phyloP scores from a whole-genome alignment of 2,329 filamentous ascomycete genomes.

The Helotiales sp. region DNA sequence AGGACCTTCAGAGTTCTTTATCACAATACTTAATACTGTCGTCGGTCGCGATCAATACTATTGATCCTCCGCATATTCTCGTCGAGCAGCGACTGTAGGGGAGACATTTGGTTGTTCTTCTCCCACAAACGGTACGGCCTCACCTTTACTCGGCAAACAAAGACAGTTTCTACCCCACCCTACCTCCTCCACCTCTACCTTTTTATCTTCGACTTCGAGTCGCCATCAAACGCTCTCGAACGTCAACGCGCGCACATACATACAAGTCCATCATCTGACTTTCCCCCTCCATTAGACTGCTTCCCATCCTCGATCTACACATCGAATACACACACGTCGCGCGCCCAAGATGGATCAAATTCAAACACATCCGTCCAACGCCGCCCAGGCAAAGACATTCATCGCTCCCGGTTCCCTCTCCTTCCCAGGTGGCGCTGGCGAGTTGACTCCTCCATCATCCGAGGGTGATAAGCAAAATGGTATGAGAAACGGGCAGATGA shows the following conservation, averaged over 20 bases:
- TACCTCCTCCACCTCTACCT: conserved; percentile 8
- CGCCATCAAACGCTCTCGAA: conserved; percentile 18
- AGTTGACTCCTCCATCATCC: conserved; percentile 77
- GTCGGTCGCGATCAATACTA: conserved; percentile 25
- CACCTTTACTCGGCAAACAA: conserved; percentile 21
- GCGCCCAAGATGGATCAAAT: conserved; percentile 72
- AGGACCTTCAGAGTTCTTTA: conserved; percentile 5
- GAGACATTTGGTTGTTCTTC: conserved; percentile 99
- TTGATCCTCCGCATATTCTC: conserved; percentile 18
- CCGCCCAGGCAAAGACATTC: conserved; percentile 92
- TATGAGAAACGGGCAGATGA: conserved; percentile 49
- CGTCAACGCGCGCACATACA: conserved; percentile 10
- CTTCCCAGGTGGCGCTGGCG: conserved; percentile 81
- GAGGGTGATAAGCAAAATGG: conserved; percentile 62
- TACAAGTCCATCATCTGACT: conserved; percentile 29
- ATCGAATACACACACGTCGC: conserved; percentile 29
- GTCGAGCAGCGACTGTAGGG: conserved; percentile 60
- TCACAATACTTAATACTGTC: conserved; percentile 21
- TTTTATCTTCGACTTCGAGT: conserved; percentile 16
- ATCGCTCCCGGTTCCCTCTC: conserved; percentile 90
- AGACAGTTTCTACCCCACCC: conserved; percentile 10
- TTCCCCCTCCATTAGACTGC: conserved; percentile 3
- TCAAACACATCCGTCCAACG: conserved; percentile 87
- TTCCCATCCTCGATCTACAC: conserved; percentile 27
- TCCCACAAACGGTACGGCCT: conserved; percentile 68